Conservation (phyloP, 345 rosid genomes). For the Camelina laxa region DNA sequence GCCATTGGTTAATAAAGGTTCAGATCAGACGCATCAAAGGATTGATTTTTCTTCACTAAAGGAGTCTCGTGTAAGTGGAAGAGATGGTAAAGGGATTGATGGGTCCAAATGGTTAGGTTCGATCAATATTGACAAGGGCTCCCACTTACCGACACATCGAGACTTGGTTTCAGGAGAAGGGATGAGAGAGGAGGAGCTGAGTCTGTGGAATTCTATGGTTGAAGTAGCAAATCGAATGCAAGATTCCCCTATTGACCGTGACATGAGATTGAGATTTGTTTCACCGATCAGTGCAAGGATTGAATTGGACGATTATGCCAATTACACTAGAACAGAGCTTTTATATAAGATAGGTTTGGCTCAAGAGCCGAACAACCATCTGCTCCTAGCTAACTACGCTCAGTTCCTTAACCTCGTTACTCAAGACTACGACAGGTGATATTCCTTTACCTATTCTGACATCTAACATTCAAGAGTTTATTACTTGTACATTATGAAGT, state of each 20-base stretch:
- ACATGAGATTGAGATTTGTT: conserved; percentile 44
- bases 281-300: conserved; percentile 50
- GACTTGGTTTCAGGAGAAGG: conserved; percentile 26
- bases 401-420: conserved; percentile 65
- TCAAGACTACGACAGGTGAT: conserved; percentile 68
- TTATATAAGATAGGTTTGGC: conserved; percentile 60
- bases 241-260: conserved; percentile 48
- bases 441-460: conserved; percentile 6
- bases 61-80: conserved; percentile 16
- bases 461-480: background rate
- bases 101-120: conserved; percentile 12
- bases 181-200: conserved; percentile 44
- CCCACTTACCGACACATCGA: background rate
- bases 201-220: conserved; percentile 57
- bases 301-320: conserved; percentile 54
- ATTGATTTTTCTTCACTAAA: conserved; percentile 7
- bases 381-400: conserved; percentile 72
- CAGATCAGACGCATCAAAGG: conserved; percentile 22
- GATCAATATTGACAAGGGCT: conserved; percentile 13
- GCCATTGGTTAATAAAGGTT: background rate
- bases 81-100: background rate
- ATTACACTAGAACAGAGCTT: conserved; percentile 56
- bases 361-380: conserved; percentile 64
- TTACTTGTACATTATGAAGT: background rate
- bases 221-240: conserved; percentile 58